Conservation (phyloP, 202 grass and related monocot genomes). For the Dendrocalamus latiflorus region DNA sequence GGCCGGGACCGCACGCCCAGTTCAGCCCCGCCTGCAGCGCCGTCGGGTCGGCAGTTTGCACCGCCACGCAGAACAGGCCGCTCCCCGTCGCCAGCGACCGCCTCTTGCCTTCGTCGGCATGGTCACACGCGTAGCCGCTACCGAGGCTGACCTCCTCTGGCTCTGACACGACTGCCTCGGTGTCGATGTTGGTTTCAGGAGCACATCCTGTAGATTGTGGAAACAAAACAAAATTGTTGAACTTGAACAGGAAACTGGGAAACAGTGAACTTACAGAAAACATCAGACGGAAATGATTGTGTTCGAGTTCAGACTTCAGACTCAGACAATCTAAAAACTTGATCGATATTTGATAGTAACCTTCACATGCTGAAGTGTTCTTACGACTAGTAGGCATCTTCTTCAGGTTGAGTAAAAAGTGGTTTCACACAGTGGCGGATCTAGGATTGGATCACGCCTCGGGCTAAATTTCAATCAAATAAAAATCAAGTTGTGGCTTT, state of each 20-base stretch:
- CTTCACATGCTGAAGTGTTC: background rate
- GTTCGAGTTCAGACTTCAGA: background rate
- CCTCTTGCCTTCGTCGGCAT: conserved; percentile 9
- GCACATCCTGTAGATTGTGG: background rate
- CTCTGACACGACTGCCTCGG: background rate
- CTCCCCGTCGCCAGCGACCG: conserved; percentile 30
- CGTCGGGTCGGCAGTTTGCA: conserved; percentile 39
- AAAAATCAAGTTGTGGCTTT: too few species aligned
- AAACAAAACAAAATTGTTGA: background rate
- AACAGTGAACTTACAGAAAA: background rate
- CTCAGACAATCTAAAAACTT: too few species aligned
- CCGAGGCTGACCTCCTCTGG: background rate
- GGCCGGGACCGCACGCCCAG: conserved; percentile 71
- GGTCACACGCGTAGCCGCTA: background rate
- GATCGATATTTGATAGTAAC: too few species aligned
- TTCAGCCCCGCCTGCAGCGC: conserved; percentile 59
- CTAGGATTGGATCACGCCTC: too few species aligned
- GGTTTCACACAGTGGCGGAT: too few species aligned
- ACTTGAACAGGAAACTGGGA: background rate
- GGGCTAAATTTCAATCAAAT: too few species aligned
- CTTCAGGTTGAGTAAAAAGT: background rate
- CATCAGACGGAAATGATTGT: background rate
- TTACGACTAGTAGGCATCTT: background rate
- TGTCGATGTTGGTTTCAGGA: background rate
- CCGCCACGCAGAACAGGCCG: conserved; percentile 68